Base-by-base conservation (phyloP, 1,284 basidiomycete species). In the Golubevia sp. region DNA sequence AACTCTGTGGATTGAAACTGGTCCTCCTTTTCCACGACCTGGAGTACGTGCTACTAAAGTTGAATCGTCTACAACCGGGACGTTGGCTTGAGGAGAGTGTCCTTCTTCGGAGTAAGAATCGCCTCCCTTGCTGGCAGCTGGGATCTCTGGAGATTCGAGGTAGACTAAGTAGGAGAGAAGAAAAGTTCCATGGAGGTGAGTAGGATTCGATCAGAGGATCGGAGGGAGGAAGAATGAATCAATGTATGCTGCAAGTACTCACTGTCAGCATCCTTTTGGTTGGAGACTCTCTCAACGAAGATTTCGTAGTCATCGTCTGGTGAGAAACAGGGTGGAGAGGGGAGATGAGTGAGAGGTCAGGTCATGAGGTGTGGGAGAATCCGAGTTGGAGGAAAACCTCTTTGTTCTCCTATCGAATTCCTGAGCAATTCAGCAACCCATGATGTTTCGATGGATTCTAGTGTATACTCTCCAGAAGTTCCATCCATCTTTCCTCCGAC, bases 281-380 rank as follows among this genome's bases (percentile, higher is more conserved):
- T 64, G 51, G 68, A 70, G 58, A 77, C 67, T 49, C 80, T 72
- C 58, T 80, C 77, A 2, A 74, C 58, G 64, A 83, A 82, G 59
- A 83, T 81, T 50, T 82, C 80, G 62, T 64, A 77, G 68, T 83
- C 80, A 59, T 82, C 79, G 48, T 65, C 71, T 76, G 62, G 49
- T 30, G 23, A 21, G 7, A 23, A 13, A n/a, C 18, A 20, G 4
- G 49, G 54, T 7, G 56, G 26, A 56, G 21, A 58, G 13, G 25
- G 20, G 55, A 34, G 11, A 34, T 3, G 11, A 34, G 30, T 5
- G 30, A 34, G 30, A 34, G 30, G 11, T n/a, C n/a, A n/a, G n/a
- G n/a, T n/a, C n/a, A n/a, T n/a, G n/a, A n/a, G n/a, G n/a, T n/a
- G n/a, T n/a, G n/a, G n/a, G n/a, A n/a, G n/a, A n/a, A n/a, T n/a